These are phyloP conservation scores for Odontarrhena argentea DNA, from an alignment of 345 rosid genomes.

Conservation along the genomic window DNA sequence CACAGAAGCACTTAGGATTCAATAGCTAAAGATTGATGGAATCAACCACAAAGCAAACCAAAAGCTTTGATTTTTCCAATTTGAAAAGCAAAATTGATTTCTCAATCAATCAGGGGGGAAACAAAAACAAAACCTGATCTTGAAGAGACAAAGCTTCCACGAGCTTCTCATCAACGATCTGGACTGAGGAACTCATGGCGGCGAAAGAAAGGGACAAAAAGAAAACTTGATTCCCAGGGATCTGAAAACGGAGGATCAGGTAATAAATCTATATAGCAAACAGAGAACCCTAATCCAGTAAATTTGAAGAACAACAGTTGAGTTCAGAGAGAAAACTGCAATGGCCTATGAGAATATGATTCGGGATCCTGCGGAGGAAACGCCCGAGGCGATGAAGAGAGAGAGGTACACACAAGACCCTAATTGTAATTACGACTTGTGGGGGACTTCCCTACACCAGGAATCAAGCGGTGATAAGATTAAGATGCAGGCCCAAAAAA, in stretches of 20 bases:
- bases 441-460: background rate
- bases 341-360: background rate
- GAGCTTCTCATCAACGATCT: constrained; percentile 40
- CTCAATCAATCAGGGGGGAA: background rate
- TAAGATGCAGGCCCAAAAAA: too few relatives aligned
- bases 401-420: background rate
- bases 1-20: background rate
- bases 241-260: constrained; percentile 7
- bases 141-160: constrained; percentile 29
- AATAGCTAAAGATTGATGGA: constrained; percentile 4
- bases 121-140: constrained; percentile 36
- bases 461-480: constrained; percentile 14
- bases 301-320: constrained; percentile 7
- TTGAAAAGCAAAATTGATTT: background rate
- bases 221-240: constrained; percentile 20
- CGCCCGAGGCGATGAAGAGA: constrained; percentile 20
- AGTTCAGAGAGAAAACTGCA: background rate
- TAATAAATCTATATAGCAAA: background rate
- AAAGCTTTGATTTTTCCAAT: background rate
- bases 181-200: constrained; percentile 41
- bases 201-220: constrained; percentile 4
- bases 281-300: constrained; percentile 21
- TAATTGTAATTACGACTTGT: background rate
- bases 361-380: constrained; percentile 29
- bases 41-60: background rate